Evolutionary conservation across 176 grass and related monocot species (phyloP).

Genomic region (Dendrocalamus sinicus): DNA sequence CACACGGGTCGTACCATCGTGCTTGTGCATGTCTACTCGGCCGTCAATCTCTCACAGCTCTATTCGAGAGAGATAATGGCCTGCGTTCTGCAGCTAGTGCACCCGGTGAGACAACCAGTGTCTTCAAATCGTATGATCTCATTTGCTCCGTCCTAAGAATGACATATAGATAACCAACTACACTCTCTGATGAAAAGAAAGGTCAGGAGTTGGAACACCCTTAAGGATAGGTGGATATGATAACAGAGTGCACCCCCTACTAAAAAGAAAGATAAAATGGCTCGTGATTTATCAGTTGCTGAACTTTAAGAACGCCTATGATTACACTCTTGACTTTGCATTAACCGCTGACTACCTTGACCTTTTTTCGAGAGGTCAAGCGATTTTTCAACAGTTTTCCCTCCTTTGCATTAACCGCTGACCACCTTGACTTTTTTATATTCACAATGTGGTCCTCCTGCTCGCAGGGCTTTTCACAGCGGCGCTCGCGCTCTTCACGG

Average conservation of each 20-base stretch:
- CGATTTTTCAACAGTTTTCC: background rate
- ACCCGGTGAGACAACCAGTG: background rate
- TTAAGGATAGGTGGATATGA: no score
- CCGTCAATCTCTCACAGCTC: background rate
- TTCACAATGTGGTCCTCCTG: background rate
- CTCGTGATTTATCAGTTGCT: background rate
- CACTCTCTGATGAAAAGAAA: background rate
- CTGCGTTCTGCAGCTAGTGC: background rate
- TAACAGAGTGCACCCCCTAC: background rate
- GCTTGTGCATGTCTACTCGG: background rate
- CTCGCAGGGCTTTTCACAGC: conserved; percentile 73
- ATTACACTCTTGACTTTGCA: background rate
- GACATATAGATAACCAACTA: background rate
- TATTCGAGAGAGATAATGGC: background rate
- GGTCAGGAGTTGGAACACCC: no score
- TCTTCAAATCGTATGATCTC: background rate
- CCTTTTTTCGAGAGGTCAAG: background rate
- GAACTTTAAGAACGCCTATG: background rate
- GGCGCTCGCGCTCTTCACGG: conserved; percentile 81
- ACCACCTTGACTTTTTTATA: background rate
- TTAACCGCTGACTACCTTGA: background rate
- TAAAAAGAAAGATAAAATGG: background rate
- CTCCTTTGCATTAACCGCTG: background rate
- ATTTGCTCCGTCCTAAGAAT: no score
- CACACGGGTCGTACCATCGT: background rate